Evolutionary conservation across 2,329 filamentous ascomycete genomes (phyloP), one percentile per base, ranked within the genome.

Genomic region (Alternaria gaisen): DNA sequence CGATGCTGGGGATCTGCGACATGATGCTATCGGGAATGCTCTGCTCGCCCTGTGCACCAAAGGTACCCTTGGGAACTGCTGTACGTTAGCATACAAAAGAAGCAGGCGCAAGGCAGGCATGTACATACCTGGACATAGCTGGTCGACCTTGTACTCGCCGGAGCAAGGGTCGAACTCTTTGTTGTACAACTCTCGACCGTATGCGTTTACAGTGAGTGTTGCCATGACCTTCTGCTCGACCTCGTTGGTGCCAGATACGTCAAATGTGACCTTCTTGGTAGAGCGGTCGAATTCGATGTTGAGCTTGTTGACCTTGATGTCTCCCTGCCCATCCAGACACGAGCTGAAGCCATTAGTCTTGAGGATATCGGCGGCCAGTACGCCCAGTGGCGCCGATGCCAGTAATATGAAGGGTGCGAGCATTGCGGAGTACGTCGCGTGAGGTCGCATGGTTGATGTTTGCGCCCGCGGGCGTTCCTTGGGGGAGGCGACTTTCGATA

Each of bases 81-180:
- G 60, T 44, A 41, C 32, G 70, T 79, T 68, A 75, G 65, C 57
- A 30, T 42, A 2, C 11, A 18, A 7, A 12, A 7, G 32, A 51
- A 4, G 5, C 20, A 18, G 22, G 30, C 24, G 30, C 14, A 28
- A 12, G 24, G 3, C 28, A 7, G 50, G 8, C 24, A n/a, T 20
- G 4, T 44, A 61, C 87, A 62, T 84, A 92, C 90, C 85, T 74
- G 95, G 95, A 80, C 95, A 99, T 48, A 99, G 84, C 71, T 92
- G 83, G 9, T 85, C 77, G 52, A 97, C 85, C 67, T 87, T 89
- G 18, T 88, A 93, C 38, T 75, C 80, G 2, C 80, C 69, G 18
- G 89, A 86, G 79, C 95, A 99, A 36, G 95, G 95, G 73, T 97
- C 88, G 80, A 98, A 97, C 4, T 81, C 82, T 61, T 92, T 91